Evolutionary conservation across 2,329 filamentous ascomycete species (phyloP).

Genomic region (Nemania serpens): DNA sequence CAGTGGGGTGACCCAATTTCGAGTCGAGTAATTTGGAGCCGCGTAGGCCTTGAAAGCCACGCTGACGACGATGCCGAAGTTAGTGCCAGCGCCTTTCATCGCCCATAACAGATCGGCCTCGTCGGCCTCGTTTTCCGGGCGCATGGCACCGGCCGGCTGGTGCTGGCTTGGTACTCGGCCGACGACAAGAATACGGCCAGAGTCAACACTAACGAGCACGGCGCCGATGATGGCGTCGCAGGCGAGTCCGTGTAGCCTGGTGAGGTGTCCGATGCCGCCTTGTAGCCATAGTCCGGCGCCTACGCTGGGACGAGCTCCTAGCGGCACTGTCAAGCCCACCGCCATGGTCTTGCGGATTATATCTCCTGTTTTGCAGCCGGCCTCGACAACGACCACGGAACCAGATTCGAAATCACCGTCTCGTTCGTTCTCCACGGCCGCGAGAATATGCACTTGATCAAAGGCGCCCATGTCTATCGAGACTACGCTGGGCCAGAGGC

Average conservation of each 20-base stretch:
- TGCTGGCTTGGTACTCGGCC: constrained; percentile 56
- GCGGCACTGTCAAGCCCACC: constrained; percentile 57
- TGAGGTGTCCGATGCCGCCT: constrained; percentile 66
- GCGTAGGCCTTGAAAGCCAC: constrained; percentile 54
- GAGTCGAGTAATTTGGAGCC: constrained; percentile 47
- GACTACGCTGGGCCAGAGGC: constrained; percentile 56
- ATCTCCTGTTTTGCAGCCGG: constrained; percentile 61
- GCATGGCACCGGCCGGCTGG: constrained; percentile 46
- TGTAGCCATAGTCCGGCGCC: constrained; percentile 67
- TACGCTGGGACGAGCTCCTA: constrained; percentile 66
- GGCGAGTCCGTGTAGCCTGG: constrained; percentile 58
- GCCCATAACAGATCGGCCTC: constrained; percentile 54
- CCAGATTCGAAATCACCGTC: constrained; percentile 27
- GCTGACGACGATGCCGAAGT: constrained; percentile 62
- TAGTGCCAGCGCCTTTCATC: constrained; percentile 62
- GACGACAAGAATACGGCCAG: constrained; percentile 53
- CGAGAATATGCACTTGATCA: constrained; percentile 52
- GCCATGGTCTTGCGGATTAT: constrained; percentile 54
- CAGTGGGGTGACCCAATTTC: constrained; percentile 49
- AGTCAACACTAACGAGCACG: constrained; percentile 57
- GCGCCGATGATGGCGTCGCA: constrained; percentile 66
- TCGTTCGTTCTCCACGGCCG: constrained; percentile 24
- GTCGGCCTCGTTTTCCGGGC: constrained; percentile 53
- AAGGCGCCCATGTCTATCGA: constrained; percentile 64
- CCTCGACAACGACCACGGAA: constrained; percentile 53